These are phyloP conservation scores for Puccinia polysora DNA, from an alignment of 1,284 basidiomycete genomes.

Conservation along the genomic window DNA sequence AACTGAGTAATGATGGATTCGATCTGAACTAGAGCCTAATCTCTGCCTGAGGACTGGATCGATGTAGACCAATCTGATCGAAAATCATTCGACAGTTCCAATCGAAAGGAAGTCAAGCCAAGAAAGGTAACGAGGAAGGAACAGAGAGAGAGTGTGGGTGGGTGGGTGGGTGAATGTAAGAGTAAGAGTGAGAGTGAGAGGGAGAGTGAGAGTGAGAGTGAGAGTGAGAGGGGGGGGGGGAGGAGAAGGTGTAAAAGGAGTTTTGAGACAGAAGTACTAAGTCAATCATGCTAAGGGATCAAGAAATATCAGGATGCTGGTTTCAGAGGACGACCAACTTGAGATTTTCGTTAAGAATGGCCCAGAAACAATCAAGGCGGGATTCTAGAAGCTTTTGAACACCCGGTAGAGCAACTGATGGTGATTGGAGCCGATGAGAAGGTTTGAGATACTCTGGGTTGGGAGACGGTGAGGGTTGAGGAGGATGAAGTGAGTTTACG, in stretches of 20 bases:
- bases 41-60: background rate
- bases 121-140: too few species aligned
- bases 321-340: constrained; percentile 12
- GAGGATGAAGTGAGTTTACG: background rate
- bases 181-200: background rate
- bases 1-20: background rate
- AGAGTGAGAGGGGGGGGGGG: background rate
- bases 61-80: constrained; percentile 25
- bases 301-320: background rate
- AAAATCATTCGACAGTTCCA: too few species aligned
- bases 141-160: too few species aligned
- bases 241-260: background rate
- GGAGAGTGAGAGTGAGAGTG: background rate
- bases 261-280: background rate
- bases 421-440: constrained; percentile 10
- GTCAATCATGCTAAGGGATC: background rate
- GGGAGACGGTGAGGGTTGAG: constrained; percentile 7
- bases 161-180: too few species aligned
- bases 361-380: constrained; percentile 25
- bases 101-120: too few species aligned
- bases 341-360: constrained; percentile 15
- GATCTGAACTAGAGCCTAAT: background rate
- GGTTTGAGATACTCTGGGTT: constrained; percentile 7
- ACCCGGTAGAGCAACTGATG: background rate
- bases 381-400: background rate